Base-by-base conservation (phyloP, 208 protist genomes). In the Leishmania amazonensis region DNA sequence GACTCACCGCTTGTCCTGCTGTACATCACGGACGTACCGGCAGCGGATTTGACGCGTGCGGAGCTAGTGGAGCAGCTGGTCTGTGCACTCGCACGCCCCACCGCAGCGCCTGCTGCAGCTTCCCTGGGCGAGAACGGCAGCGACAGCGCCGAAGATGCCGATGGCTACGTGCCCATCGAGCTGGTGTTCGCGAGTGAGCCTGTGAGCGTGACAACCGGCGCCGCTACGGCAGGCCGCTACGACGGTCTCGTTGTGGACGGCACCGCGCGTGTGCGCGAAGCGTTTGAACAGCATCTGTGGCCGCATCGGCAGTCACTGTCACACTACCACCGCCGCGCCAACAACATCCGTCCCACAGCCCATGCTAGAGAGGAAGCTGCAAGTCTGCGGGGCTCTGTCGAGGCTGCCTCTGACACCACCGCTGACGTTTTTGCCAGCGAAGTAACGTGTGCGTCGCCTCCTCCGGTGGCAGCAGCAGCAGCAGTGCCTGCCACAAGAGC, bases 281-380 rank as follows among this genome's bases (percentile, higher is more conserved):
- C 89, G 0, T 71, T 96, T 58, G 75, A 88, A 58, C 93, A 96
- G 78, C 88, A 94, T 54, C 62, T 88, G 9, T 96, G 93, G 93
- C 89, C 80, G 60, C 81, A 79, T n/a, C 79, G 84, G 8, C 58
- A 72, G 65, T 35, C 72, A 71, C 71, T 54, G 72, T 28, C 45
- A 76, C 72, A 24, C 17, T 8, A 11, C 3, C 49, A 38, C 72
- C 8, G 17, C 11, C 72, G 19, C 49, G 49, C 31, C 68, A 35
- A 42, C 68, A 47, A 31, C 5, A 49, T 53, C 38, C 42, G 3
- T 9, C 68, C 19, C 38, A 49, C 74, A 8, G 35, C 74, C 31
- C 31, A 51, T 35, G 8, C 73, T 62, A 28, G n/a, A 58, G 31
- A 53, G 73, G 31, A 53, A 11, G 17, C 8, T 4, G 38, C 49